phyloP scores from a whole-genome alignment of 345 rosid species.

The Balakata baccata region DNA sequence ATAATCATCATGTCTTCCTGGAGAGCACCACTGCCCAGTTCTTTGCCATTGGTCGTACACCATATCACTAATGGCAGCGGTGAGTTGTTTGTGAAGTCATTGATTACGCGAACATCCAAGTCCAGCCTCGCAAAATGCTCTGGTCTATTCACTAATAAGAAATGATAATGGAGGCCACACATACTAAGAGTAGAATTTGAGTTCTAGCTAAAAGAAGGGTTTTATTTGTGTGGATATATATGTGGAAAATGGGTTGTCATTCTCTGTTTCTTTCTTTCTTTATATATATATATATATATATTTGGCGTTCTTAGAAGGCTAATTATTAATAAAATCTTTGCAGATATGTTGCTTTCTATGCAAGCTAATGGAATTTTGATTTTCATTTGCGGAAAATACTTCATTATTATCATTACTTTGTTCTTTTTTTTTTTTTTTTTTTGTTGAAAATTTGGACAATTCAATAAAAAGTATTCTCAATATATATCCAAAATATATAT shows the following conservation, averaged over 20 bases:
- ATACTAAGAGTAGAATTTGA: slow-evolving; percentile 19
- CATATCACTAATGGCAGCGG: slow-evolving; percentile 80
- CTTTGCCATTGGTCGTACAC: slow-evolving; percentile 61
- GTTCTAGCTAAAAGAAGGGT: not conserved
- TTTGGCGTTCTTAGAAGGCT: not conserved
- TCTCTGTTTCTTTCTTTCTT: not conserved
- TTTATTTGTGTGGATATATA: not conserved
- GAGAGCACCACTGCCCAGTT: slow-evolving; percentile 86
- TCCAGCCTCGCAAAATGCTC: slow-evolving; percentile 38
- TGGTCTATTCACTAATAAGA: slow-evolving; percentile 35
- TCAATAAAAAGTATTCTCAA: no score
- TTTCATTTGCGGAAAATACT: no score
- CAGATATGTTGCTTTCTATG: no score
- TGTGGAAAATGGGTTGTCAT: not conserved
- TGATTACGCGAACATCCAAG: slow-evolving; percentile 75
- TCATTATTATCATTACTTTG: no score
- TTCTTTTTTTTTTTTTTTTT: no score
- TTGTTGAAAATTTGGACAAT: no score
- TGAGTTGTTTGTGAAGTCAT: slow-evolving; percentile 78
- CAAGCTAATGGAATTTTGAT: no score
- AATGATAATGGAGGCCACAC: slow-evolving; percentile 21
- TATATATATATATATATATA: not conserved
- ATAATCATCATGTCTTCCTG: slow-evolving; percentile 92
- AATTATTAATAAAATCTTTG: not conserved
- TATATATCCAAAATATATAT: no score